These are phyloP conservation scores for Primulina eburnea DNA, from an alignment of 257 asterid species.

Conservation along the genomic window DNA sequence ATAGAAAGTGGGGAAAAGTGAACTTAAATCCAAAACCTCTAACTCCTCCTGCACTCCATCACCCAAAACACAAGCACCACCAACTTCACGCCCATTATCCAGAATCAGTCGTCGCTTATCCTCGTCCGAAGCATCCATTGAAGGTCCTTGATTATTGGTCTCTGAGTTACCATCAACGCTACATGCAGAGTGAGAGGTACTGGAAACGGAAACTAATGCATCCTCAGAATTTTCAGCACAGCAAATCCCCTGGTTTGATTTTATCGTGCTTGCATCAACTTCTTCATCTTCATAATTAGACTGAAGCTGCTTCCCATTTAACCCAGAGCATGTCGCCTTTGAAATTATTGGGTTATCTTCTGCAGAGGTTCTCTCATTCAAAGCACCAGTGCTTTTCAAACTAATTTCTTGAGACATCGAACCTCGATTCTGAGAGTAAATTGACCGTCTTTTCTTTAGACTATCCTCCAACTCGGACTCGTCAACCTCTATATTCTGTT, in stretches of 20 bases:
- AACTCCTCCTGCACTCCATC: constrained; percentile 56
- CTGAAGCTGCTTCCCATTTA: constrained; percentile 18
- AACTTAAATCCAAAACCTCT: constrained; percentile 72
- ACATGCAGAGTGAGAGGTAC: constrained; percentile 21
- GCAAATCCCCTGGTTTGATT: constrained; percentile 22
- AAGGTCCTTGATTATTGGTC: constrained; percentile 27
- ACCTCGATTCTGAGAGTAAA: background rate
- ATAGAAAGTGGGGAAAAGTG: constrained; percentile 26
- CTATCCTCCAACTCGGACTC: constrained; percentile 31
- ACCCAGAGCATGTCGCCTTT: constrained; percentile 8
- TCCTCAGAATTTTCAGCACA: constrained; percentile 33
- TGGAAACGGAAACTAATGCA: constrained; percentile 26
- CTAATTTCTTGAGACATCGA: background rate
- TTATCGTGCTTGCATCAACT: constrained; percentile 14
- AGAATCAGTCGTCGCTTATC: constrained; percentile 32
- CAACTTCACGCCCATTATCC: constrained; percentile 41
- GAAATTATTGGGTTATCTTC: constrained; percentile 18
- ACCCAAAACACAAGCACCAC: constrained; percentile 42
- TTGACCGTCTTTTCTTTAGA: constrained; percentile 19
- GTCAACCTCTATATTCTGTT: constrained; percentile 54
- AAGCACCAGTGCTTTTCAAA: background rate
- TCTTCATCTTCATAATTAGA: constrained; percentile 24
- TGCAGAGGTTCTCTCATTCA: background rate
- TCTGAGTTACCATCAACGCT: constrained; percentile 23
- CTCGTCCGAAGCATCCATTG: constrained; percentile 26